Conservation (phyloP, 75 land plant genomes). For the Ceratopteris richardii region DNA sequence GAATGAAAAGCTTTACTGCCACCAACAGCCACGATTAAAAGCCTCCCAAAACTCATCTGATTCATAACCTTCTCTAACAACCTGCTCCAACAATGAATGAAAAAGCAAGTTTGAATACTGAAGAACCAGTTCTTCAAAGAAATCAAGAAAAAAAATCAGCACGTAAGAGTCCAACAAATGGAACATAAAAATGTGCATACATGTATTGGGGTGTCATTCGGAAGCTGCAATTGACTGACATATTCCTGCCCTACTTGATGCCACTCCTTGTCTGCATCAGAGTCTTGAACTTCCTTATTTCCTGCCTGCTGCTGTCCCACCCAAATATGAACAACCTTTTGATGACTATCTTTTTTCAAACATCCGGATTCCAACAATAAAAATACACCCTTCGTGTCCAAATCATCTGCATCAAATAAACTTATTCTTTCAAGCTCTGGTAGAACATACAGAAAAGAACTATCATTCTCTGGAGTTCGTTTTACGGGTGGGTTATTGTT, state of each 20-base stretch:
- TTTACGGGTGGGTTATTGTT: too few species aligned
- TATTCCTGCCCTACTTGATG: slow-evolving; percentile 16
- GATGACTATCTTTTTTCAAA: not conserved
- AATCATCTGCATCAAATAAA: slow-evolving; percentile 16
- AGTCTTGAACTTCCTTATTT: slow-evolving; percentile 3
- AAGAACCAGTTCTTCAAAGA: too few species aligned
- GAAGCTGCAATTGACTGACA: slow-evolving; percentile 12
- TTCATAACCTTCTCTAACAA: slow-evolving; percentile 3
- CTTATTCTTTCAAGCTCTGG: slow-evolving; percentile 33
- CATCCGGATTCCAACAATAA: slow-evolving; percentile 17
- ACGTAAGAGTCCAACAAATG: too few species aligned
- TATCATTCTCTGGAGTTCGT: not conserved
- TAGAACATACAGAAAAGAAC: slow-evolving; percentile 34
- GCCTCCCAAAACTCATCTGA: slow-evolving; percentile 1
- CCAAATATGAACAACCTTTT: slow-evolving; percentile 36
- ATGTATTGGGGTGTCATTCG: slow-evolving; percentile 18
- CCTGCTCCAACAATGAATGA: slow-evolving; percentile 5
- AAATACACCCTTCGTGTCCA: slow-evolving; percentile 42
- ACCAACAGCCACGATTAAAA: not conserved
- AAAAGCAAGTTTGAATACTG: not conserved
- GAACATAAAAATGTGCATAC: not conserved
- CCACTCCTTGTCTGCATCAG: slow-evolving; percentile 9
- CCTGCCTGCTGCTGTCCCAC: slow-evolving; percentile 27
- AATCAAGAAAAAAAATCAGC: too few species aligned
- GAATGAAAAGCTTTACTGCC: too few species aligned